Evolutionary conservation across 805 yeast genomes (phyloP).

Genomic region (Spathaspora boniae): DNA sequence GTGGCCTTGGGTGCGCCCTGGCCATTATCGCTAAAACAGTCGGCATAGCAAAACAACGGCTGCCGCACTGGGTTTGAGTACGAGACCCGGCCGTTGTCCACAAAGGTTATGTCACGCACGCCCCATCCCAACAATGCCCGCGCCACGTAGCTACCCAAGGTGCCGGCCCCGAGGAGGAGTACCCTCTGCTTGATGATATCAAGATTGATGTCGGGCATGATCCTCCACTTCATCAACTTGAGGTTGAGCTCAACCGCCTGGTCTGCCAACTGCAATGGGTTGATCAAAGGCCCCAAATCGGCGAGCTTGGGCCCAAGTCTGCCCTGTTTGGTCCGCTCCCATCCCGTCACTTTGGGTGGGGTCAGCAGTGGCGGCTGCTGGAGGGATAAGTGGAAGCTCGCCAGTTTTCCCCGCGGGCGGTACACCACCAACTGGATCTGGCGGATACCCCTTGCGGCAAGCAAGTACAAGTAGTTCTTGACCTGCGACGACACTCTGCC

Average conservation of each 20-base stretch:
- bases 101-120: conserved; percentile 76
- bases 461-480: conserved; percentile 53
- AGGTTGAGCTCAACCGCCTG: conserved; percentile 91
- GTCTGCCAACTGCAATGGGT: conserved; percentile 78
- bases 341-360: conserved; percentile 61
- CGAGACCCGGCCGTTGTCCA: conserved; percentile 86
- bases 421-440: conserved; percentile 21
- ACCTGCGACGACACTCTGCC: conserved; percentile 48
- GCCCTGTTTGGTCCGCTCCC: conserved; percentile 81
- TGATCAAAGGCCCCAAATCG: conserved; percentile 74
- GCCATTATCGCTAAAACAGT: conserved; percentile 63
- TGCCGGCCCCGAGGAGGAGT: conserved; percentile 90
- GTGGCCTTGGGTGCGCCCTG: conserved; percentile 71
- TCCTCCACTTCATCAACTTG: conserved; percentile 94
- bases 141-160: conserved; percentile 88
- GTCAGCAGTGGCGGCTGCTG: too few species aligned
- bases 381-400: too few species aligned
- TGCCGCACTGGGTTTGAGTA: conserved; percentile 96
- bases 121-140: conserved; percentile 95
- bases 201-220: conserved; percentile 77
- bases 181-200: conserved; percentile 65
- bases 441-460: conserved; percentile 28
- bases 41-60: conserved; percentile 78
- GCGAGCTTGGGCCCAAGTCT: conserved; percentile 80
- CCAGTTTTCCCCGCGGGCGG: conserved; percentile 17